These are phyloP conservation scores for Fusarium temperatum DNA, from an alignment of 2,329 filamentous ascomycete genomes.

Conservation along the genomic window DNA sequence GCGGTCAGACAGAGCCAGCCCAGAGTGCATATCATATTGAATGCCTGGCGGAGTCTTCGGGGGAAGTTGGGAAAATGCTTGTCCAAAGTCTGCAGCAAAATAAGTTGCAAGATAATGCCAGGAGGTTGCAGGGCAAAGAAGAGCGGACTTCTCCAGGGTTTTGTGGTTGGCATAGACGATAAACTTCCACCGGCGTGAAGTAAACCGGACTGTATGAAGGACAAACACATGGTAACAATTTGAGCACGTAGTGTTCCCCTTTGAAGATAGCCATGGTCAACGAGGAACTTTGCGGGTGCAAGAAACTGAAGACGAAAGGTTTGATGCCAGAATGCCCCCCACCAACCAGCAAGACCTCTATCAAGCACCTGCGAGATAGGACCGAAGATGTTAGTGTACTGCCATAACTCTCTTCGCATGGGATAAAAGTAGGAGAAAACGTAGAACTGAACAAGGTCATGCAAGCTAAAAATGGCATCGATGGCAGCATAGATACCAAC, in stretches of 20 bases:
- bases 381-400: conserved; percentile 65
- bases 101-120: conserved; percentile 70
- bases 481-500: conserved; percentile 68
- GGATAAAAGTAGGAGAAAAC: conserved; percentile 62
- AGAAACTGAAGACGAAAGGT: conserved; percentile 80
- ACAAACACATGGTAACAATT: conserved; percentile 46
- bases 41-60: conserved; percentile 54
- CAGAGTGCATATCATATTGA: conserved; percentile 70
- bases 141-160: conserved; percentile 61
- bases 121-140: conserved; percentile 80
- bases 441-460: conserved; percentile 65
- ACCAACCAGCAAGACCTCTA: conserved; percentile 80
- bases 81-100: conserved; percentile 48
- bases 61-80: conserved; percentile 55
- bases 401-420: conserved; percentile 60
- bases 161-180: conserved; percentile 65
- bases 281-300: conserved; percentile 63
- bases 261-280: conserved; percentile 50
- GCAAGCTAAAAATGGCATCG: conserved; percentile 66
- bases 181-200: conserved; percentile 78
- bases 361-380: conserved; percentile 65
- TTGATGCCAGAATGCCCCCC: conserved; percentile 92
- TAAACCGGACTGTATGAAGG: conserved; percentile 71
- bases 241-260: conserved; percentile 41
- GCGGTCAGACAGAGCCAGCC: conserved; percentile 76